These are phyloP conservation scores for Talaromyces sp. DNA, from an alignment of 2,329 filamentous ascomycete genomes.

Conservation along the genomic window DNA sequence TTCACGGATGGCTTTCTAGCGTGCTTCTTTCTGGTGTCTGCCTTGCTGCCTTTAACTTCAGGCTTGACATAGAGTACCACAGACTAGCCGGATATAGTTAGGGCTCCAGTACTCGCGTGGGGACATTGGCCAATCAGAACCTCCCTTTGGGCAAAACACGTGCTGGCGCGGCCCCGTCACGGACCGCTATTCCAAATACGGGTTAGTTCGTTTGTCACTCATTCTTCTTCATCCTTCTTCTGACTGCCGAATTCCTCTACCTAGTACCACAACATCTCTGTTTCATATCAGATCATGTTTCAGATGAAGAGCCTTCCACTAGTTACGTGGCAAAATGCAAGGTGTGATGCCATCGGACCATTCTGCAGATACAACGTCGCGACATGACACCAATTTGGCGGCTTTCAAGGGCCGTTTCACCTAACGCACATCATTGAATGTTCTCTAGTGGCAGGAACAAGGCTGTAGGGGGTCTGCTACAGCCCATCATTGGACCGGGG, in stretches of 20 bases:
- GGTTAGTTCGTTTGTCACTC: background rate
- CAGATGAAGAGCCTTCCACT: background rate
- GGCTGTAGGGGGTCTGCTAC: background rate
- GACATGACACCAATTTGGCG: background rate
- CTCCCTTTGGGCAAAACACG: background rate
- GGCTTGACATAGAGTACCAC: background rate
- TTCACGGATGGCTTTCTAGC: background rate
- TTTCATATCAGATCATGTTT: background rate
- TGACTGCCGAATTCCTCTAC: background rate
- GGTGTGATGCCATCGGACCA: background rate
- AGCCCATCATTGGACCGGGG: background rate
- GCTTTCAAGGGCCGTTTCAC: background rate
- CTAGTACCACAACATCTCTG: background rate
- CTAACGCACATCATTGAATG: background rate
- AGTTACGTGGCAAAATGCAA: background rate
- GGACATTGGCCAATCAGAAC: background rate
- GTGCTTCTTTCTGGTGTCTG: background rate
- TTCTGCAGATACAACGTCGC: background rate
- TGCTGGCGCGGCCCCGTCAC: background rate
- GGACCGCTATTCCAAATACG: background rate
- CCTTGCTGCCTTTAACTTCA: constrained; percentile 8
- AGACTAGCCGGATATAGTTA: background rate
- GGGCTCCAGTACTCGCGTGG: background rate
- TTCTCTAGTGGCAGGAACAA: background rate
- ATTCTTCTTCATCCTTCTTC: background rate